Evolutionary conservation across 2,329 filamentous ascomycete genomes (phyloP).

Genomic region (Gyromitra esculenta): DNA sequence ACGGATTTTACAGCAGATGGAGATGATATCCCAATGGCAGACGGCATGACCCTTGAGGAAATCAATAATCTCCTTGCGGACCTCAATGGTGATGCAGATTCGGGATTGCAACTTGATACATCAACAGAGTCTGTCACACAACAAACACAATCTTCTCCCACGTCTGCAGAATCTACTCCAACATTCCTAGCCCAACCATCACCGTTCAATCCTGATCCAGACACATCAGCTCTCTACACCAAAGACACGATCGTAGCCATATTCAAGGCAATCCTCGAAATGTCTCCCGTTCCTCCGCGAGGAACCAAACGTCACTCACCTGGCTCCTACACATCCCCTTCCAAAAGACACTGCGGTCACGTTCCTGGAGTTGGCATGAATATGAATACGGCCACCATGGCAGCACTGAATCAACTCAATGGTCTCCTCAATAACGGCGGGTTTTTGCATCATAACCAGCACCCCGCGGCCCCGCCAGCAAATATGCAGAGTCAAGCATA

Average conservation of each 20-base stretch:
- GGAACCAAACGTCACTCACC: slow-evolving; percentile 33
- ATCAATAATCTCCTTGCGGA: slow-evolving; percentile 45
- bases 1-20: background rate
- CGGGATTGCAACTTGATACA: slow-evolving; percentile 9
- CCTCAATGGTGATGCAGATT: slow-evolving; percentile 8
- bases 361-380: background rate
- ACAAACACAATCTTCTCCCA: background rate
- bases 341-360: slow-evolving; percentile 35
- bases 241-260: slow-evolving; percentile 40
- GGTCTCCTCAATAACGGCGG: slow-evolving; percentile 28
- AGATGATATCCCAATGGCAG: slow-evolving; percentile 29
- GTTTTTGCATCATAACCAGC: slow-evolving; percentile 15
- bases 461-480: background rate
- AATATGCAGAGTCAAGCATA: slow-evolving; percentile 36
- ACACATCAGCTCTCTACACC: slow-evolving; percentile 31
- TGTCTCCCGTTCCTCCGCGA: slow-evolving; percentile 7
- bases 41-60: slow-evolving; percentile 44
- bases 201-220: slow-evolving; percentile 17
- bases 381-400: slow-evolving; percentile 31
- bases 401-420: slow-evolving; percentile 43
- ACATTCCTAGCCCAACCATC: background rate
- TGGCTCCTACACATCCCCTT: slow-evolving; percentile 18
- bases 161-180: background rate
- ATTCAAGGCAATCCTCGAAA: slow-evolving; percentile 42
- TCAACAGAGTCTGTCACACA: background rate